Conservation (phyloP, 352 stramenopile genomes). For the Phytophthora idaei region DNA sequence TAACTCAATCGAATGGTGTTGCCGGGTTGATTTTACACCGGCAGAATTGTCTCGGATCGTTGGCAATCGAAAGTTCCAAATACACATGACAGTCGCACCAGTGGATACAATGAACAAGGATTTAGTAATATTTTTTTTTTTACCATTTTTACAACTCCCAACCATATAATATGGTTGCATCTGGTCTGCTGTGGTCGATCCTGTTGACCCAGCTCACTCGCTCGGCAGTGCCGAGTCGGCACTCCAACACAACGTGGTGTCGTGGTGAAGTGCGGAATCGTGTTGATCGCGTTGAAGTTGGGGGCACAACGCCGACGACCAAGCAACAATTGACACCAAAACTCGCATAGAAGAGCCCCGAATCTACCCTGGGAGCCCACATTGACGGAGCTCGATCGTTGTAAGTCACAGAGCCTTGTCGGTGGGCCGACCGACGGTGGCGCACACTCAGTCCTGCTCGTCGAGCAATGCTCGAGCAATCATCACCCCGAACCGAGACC, state of each 20-base stretch:
- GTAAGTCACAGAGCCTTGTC: no score
- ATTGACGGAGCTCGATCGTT: no score
- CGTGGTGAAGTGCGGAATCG: constrained; percentile 8
- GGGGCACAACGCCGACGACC: constrained; percentile 10
- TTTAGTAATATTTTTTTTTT: no score
- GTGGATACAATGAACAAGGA: no score
- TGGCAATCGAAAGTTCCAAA: not conserved
- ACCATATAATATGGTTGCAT: not conserved
- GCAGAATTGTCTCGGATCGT: constrained; percentile 2
- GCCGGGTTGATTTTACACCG: constrained; percentile 2
- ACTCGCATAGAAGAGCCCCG: constrained; percentile 15
- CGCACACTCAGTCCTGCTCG: not conserved
- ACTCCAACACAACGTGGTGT: not conserved
- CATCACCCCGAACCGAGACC: constrained; percentile 2
- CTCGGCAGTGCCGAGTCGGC: no score
- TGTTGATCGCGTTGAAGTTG: constrained; percentile 25
- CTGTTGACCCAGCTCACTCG: not conserved
- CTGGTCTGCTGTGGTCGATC: not conserved
- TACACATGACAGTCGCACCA: not conserved
- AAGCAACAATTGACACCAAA: constrained; percentile 27
- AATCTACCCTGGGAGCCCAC: not conserved
- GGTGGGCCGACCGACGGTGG: no score
- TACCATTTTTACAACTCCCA: no score
- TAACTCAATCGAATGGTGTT: not conserved
- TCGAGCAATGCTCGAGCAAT: constrained; percentile 6